Percentiles rank a stretch among this genome's conserved stretches.
phyloP scores from a whole-genome alignment of 345 rosid species.

The Citrus sinensis region DNA sequence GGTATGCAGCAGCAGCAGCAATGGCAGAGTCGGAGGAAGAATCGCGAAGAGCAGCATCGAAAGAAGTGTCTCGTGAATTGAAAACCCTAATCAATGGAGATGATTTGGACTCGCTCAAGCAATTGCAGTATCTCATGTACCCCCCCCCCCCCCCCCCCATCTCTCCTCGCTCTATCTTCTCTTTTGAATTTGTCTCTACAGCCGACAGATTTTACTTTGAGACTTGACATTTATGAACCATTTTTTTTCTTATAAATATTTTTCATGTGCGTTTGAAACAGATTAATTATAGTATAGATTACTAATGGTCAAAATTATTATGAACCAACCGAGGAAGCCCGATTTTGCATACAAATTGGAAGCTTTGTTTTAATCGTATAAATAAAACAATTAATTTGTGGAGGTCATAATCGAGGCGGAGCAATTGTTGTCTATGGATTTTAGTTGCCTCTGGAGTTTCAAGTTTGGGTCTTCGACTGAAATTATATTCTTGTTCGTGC shows the following conservation, averaged over 20 bases:
- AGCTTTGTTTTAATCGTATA: too few species aligned
- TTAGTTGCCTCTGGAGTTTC: neutral
- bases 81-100: constrained; percentile 58
- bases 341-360: too few species aligned
- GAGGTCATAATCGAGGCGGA: neutral
- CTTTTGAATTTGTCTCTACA: neutral
- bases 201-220: neutral
- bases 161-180: constrained; percentile 4
- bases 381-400: neutral
- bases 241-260: neutral
- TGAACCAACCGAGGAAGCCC: too few species aligned
- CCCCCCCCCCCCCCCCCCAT: neutral
- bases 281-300: neutral
- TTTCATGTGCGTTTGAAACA: neutral
- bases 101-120: constrained; percentile 65
- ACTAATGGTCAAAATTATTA: neutral
- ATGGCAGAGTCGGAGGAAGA: constrained; percentile 35
- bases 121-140: constrained; percentile 76
- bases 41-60: constrained; percentile 57
- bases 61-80: constrained; percentile 65
- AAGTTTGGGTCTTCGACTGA: neutral
- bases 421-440: neutral
- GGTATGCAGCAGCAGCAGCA: neutral
- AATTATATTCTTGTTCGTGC: neutral
- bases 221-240: neutral